Percentiles rank a stretch among this genome's conserved stretches.
Evolutionary conservation across 1,284 basidiomycete species (phyloP).

Genomic region (Agaricales sp.): DNA sequence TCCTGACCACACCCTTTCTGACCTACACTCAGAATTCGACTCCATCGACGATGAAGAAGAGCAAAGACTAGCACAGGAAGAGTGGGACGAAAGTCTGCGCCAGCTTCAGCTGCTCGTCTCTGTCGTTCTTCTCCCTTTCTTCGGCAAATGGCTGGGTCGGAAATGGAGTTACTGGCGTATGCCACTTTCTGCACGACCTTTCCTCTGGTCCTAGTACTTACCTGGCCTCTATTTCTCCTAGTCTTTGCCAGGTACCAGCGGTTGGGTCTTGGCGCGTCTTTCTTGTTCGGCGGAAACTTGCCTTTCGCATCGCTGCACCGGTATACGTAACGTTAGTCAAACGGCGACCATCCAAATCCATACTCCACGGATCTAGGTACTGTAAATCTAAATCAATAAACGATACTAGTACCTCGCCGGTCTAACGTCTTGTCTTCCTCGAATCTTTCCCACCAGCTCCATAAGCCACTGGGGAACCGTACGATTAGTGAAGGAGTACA

Average conservation of each 20-base stretch:
- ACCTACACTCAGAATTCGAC: too few species aligned
- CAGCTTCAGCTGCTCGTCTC: slow-evolving; percentile 78
- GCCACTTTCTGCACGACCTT: slow-evolving; percentile 8
- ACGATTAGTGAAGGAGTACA: slow-evolving; percentile 21
- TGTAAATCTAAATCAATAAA: slow-evolving; percentile 1
- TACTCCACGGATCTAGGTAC: neutral
- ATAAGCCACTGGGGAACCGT: slow-evolving; percentile 27
- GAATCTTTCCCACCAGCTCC: slow-evolving; percentile 25
- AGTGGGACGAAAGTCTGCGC: slow-evolving; percentile 85
- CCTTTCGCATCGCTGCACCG: neutral
- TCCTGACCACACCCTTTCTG: too few species aligned
- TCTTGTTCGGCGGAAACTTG: slow-evolving; percentile 47
- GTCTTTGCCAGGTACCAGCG: slow-evolving; percentile 65
- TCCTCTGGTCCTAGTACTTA: slow-evolving; percentile 10
- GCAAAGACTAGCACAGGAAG: slow-evolving; percentile 68
- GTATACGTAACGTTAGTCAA: neutral
- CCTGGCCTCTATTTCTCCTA: slow-evolving; percentile 19
- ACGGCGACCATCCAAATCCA: neutral
- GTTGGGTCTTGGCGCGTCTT: slow-evolving; percentile 55
- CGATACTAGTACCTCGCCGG: neutral
- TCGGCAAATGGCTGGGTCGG: slow-evolving; percentile 84
- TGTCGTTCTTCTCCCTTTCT: slow-evolving; percentile 73
- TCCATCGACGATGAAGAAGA: slow-evolving; percentile 63
- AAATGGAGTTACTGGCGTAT: slow-evolving; percentile 79
- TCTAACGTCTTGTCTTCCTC: slow-evolving; percentile 2